These are phyloP conservation scores for Magnusiomyces fungicola DNA, from an alignment of 1,139 yeast species.

Conservation along the genomic window DNA sequence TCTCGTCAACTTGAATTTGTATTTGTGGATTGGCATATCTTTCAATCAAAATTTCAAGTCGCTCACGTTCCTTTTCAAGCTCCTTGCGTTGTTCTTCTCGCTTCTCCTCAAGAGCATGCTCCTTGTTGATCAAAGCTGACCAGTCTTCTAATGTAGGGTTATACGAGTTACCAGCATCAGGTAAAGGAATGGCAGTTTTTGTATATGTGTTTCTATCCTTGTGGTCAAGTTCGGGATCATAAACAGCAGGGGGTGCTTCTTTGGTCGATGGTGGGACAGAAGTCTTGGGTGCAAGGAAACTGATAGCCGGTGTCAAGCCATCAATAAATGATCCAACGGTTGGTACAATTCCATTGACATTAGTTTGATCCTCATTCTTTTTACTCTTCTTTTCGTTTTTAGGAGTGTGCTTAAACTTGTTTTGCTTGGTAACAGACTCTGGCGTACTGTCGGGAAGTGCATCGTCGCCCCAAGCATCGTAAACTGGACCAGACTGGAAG, in stretches of 20 bases:
- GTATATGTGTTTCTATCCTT: slow-evolving; percentile 9
- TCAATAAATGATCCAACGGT: slow-evolving; percentile 14
- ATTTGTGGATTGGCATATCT: slow-evolving; percentile 39
- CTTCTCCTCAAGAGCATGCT: slow-evolving; percentile 56
- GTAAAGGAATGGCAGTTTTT: slow-evolving; percentile 37
- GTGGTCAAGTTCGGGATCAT: slow-evolving; percentile 17
- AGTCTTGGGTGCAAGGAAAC: slow-evolving; percentile 18
- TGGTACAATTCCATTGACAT: slow-evolving; percentile 43
- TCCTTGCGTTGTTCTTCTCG: slow-evolving; percentile 55
- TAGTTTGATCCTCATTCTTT: slow-evolving; percentile 50
- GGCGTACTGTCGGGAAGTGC: neutral
- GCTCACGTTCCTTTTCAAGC: slow-evolving; percentile 54
- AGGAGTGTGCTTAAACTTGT: slow-evolving; percentile 1
- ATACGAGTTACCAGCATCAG: slow-evolving; percentile 86
- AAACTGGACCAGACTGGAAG: slow-evolving; percentile 52
- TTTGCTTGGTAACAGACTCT: neutral
- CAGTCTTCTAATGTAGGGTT: slow-evolving; percentile 85
- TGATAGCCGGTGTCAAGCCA: slow-evolving; percentile 17
- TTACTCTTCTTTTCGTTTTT: slow-evolving; percentile 22
- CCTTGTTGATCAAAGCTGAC: slow-evolving; percentile 63
- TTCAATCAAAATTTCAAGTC: slow-evolving; percentile 57
- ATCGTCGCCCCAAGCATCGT: slow-evolving; percentile 44
- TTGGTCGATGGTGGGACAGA: slow-evolving; percentile 40
- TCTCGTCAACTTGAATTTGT: slow-evolving; percentile 36
- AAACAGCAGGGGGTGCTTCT: slow-evolving; percentile 44